phyloP scores from a whole-genome alignment of 495 filamentous ascomycete genomes.

The Penicillium salamii region DNA sequence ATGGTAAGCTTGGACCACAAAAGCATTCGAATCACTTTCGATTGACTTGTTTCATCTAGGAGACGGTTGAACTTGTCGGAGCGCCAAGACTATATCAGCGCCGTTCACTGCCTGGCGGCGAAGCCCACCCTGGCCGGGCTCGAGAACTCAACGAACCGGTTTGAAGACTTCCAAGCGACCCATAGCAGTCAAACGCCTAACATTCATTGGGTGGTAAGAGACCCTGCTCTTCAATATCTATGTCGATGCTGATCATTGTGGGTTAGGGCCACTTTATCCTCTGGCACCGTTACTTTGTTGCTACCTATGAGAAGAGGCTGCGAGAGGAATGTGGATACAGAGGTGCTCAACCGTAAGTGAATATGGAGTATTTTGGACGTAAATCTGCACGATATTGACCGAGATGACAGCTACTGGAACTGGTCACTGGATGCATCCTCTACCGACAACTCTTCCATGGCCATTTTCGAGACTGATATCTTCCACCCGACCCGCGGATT shows the following conservation, averaged over 20 bases:
- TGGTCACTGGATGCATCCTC: conserved; percentile 22
- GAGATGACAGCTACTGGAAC: conserved; percentile 14
- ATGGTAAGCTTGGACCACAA: conserved; percentile 12
- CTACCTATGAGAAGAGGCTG: conserved; percentile 41
- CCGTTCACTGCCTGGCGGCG: conserved; percentile 16
- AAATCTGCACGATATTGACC: too few relatives aligned
- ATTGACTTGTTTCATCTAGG: conserved; percentile 1
- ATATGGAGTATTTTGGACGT: too few relatives aligned
- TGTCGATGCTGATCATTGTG: conserved; percentile 14
- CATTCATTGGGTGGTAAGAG: conserved; percentile 15
- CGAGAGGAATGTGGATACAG: conserved; percentile 42
- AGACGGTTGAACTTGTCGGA: conserved; percentile 8
- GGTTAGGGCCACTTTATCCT: conserved; percentile 19
- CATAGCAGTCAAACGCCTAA: conserved; percentile 17
- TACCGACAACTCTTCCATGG: conserved; percentile 12
- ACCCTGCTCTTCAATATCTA: neutral
- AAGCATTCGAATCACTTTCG: too few relatives aligned
- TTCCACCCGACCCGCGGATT: conserved; percentile 16
- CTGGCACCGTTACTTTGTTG: conserved; percentile 50
- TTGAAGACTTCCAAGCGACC: conserved; percentile 6
- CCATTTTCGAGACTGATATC: conserved; percentile 18
- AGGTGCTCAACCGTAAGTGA: conserved; percentile 10
- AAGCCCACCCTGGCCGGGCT: conserved; percentile 15
- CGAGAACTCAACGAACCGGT: too few relatives aligned
- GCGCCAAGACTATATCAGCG: conserved; percentile 13